These are phyloP conservation scores for Crithidia fasciculata DNA, from an alignment of 208 protist species.

Conservation along the genomic window DNA sequence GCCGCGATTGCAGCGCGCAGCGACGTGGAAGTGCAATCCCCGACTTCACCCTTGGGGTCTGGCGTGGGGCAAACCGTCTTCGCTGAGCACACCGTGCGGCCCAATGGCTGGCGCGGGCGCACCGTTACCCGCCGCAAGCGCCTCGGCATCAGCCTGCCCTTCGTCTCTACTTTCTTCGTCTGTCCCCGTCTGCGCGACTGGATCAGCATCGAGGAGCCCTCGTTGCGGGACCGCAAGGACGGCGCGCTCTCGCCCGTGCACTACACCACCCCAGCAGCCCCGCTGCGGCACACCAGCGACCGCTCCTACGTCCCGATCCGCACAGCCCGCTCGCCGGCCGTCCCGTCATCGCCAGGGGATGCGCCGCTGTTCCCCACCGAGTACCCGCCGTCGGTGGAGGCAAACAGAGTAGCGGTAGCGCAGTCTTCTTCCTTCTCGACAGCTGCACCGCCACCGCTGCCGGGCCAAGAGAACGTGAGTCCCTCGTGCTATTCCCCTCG, in stretches of 20 bases:
- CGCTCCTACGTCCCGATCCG: conserved; percentile 40
- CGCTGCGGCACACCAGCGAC: conserved; percentile 30
- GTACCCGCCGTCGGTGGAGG: conserved; percentile 1
- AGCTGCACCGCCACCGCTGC: too few species aligned
- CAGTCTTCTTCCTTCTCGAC: neutral
- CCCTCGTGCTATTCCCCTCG: conserved; percentile 7
- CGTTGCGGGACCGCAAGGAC: conserved; percentile 46
- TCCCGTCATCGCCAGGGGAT: conserved; percentile 4
- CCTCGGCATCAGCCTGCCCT: conserved; percentile 59
- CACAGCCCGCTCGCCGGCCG: neutral
- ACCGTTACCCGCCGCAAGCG: conserved; percentile 43
- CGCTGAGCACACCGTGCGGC: conserved; percentile 24
- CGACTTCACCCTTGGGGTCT: neutral
- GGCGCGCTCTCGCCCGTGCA: conserved; percentile 39
- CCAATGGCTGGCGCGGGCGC: conserved; percentile 19
- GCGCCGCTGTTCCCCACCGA: conserved; percentile 1
- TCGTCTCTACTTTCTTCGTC: conserved; percentile 59
- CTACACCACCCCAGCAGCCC: conserved; percentile 4
- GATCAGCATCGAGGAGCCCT: conserved; percentile 75
- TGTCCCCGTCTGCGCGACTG: conserved; percentile 54
- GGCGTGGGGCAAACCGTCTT: conserved; percentile 11
- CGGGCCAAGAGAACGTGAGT: too few species aligned
- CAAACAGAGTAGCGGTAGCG: neutral
- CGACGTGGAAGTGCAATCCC: neutral
- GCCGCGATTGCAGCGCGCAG: neutral